Evolutionary conservation across 1,139 yeast genomes (phyloP).

Genomic region (Scheffersomyces illinoinensis): DNA sequence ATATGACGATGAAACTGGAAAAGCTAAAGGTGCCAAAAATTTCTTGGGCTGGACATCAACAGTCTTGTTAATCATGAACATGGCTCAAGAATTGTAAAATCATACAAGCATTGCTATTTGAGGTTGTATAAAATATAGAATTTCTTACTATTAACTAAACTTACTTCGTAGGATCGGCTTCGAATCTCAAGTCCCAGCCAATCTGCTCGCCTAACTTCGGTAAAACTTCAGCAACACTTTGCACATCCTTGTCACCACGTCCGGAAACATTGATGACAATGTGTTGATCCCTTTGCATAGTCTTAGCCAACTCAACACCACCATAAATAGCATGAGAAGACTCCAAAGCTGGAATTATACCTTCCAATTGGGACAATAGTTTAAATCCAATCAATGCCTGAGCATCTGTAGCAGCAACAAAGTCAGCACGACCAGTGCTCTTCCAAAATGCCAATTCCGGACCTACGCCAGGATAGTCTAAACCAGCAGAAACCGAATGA

Average conservation of each 20-base stretch:
- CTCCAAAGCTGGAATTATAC: constrained; percentile 97
- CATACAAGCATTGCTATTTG: not conserved
- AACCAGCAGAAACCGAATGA: constrained; percentile 96
- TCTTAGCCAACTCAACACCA: constrained; percentile 85
- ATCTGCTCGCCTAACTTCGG: constrained; percentile 88
- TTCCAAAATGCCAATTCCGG: constrained; percentile 98
- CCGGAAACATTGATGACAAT: constrained; percentile 90
- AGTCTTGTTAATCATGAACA: constrained; percentile 75
- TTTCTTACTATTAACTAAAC: not conserved
- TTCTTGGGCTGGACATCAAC: constrained; percentile 95
- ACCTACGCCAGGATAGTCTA: constrained; percentile 99
- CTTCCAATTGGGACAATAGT: constrained; percentile 87
- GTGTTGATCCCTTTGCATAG: constrained; percentile 75
- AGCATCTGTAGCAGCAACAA: constrained; percentile 90
- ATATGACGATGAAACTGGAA: constrained; percentile 76
- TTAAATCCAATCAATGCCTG: constrained; percentile 91
- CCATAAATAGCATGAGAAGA: constrained; percentile 95
- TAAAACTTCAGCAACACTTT: constrained; percentile 91
- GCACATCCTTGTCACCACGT: constrained; percentile 99
- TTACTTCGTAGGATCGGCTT: constrained; percentile 48
- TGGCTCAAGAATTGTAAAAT: constrained; percentile 50
- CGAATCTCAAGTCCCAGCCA: constrained; percentile 95
- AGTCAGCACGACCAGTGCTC: constrained; percentile 86
- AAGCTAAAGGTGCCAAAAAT: constrained; percentile 80
- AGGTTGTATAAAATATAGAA: not conserved